Percentiles rank a stretch among this genome's conserved stretches.
Conservation (phyloP, 768 basidiomycete genomes). For the Hydnomerulius pinastri region DNA sequence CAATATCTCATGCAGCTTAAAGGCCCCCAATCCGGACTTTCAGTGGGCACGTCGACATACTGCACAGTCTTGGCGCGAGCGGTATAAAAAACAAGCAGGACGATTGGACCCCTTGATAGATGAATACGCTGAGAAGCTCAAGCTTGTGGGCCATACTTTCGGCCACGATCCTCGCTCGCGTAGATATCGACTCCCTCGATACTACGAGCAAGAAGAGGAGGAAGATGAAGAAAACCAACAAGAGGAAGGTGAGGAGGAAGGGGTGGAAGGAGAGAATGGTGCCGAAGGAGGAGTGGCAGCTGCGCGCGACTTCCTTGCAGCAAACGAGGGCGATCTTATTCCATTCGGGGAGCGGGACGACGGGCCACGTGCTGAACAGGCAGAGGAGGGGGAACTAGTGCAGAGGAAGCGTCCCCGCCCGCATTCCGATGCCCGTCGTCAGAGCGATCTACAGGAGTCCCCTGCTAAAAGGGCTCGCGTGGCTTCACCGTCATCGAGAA, state of each 20-base stretch:
- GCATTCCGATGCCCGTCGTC: slow-evolving; percentile 8
- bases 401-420: slow-evolving; percentile 18
- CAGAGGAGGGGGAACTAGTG: neutral
- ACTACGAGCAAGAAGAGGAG: neutral
- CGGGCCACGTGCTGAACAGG: neutral
- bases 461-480: slow-evolving; percentile 19
- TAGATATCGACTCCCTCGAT: neutral
- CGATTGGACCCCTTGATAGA: slow-evolving; percentile 46
- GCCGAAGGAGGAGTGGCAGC: neutral
- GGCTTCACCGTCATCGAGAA: neutral
- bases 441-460: neutral
- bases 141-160: slow-evolving; percentile 15
- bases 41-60: slow-evolving; percentile 45
- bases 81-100: slow-evolving; percentile 48
- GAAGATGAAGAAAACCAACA: slow-evolving; percentile 15
- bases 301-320: slow-evolving; percentile 1
- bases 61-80: slow-evolving; percentile 64
- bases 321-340: neutral
- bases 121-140: slow-evolving; percentile 23
- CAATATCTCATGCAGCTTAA: slow-evolving; percentile 3
- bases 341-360: slow-evolving; percentile 1
- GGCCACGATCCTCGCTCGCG: slow-evolving; percentile 28
- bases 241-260: slow-evolving; percentile 8
- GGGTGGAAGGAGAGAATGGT: slow-evolving; percentile 2
- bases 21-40: slow-evolving; percentile 42